These are phyloP conservation scores for Venturia effusa DNA, from an alignment of 2,329 filamentous ascomycete species.

Conservation along the genomic window DNA sequence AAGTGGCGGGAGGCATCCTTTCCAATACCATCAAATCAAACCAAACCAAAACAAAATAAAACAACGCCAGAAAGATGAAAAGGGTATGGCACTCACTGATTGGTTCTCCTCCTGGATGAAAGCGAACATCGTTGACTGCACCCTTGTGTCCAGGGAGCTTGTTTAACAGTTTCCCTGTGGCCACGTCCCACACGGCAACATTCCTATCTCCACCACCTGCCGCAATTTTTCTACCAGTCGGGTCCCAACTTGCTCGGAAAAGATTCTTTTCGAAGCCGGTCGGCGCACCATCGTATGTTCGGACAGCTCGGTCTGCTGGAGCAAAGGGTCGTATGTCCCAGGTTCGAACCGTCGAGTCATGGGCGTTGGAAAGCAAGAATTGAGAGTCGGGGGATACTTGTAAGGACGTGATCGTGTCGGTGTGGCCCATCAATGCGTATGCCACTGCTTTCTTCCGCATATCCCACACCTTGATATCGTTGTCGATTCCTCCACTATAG, in stretches of 20 bases:
- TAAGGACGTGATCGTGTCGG: conserved; percentile 83
- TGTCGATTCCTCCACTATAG: conserved; percentile 90
- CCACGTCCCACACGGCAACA: conserved; percentile 81
- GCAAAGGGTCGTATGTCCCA: conserved; percentile 97
- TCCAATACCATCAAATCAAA: not conserved
- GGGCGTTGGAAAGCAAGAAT: conserved; percentile 78
- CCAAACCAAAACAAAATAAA: not conserved
- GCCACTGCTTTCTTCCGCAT: conserved; percentile 80
- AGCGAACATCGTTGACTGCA: conserved; percentile 87
- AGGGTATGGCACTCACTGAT: conserved; percentile 56
- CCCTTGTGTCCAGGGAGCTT: conserved; percentile 94
- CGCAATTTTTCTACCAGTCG: conserved; percentile 73
- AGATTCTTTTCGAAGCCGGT: conserved; percentile 85
- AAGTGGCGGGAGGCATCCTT: not conserved
- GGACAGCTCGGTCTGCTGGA: conserved; percentile 71
- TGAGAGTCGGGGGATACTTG: conserved; percentile 89
- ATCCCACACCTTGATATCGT: conserved; percentile 96
- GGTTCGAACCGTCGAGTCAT: conserved; percentile 86
- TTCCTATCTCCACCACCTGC: conserved; percentile 85
- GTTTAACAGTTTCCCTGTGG: conserved; percentile 82
- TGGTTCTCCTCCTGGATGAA: conserved; percentile 73
- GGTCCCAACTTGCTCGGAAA: conserved; percentile 81
- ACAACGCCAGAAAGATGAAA: not conserved
- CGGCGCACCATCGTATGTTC: conserved; percentile 86
- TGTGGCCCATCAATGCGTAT: conserved; percentile 81